Base-by-base conservation (phyloP, 495 filamentous ascomycete species). In the Polyplosphaeria fusca region DNA sequence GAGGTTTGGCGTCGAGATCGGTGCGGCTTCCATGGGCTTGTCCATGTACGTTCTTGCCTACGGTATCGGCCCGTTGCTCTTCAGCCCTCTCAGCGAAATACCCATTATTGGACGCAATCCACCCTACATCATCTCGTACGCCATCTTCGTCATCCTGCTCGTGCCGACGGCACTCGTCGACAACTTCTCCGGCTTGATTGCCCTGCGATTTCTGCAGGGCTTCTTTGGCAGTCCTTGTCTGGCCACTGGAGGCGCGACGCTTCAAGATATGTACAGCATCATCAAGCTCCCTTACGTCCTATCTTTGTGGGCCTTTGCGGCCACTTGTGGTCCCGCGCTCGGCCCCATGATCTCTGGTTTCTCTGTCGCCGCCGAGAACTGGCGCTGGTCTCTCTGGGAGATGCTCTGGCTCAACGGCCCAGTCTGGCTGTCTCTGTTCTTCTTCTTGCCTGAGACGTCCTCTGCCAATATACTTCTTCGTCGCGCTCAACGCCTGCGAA, bases 271-370 rank as follows among this genome's bases (percentile, higher is more conserved):
- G 11, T 81, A 77, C 57, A 73, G 71, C n/a, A 65, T 81, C 18
- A 67, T 79, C 61, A 73, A 78, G 55, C 68, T 82, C 25, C 79
- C 79, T 14, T 81, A 80, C 49, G 77, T 74, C 14, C 68, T 82
- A 54, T 77, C 76, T 35, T 50, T 77, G 20, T 82, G 79, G 79
- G 80, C 79, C 16, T 52, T 73, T 67, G 19, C 67, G 3, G 76
- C 79, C 4, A 70, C 60, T 7, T 66, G 64, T 51, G 75, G 69
- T 59, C 79, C 79, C 14, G 76, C 80, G 2, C 76, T 86, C 0
- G 84, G 83, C 1, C 84, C 84, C 4, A 74, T 85, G 1, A 76
- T 86, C 28, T 79, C 76, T 25, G 83, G 83, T 16, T 87, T 85
- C 67, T 75, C 78, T n/a, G 82, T 86, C 37, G 71, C 76, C 0